Conservation (phyloP, 768 basidiomycete species). For the Suillus subalutaceus region DNA sequence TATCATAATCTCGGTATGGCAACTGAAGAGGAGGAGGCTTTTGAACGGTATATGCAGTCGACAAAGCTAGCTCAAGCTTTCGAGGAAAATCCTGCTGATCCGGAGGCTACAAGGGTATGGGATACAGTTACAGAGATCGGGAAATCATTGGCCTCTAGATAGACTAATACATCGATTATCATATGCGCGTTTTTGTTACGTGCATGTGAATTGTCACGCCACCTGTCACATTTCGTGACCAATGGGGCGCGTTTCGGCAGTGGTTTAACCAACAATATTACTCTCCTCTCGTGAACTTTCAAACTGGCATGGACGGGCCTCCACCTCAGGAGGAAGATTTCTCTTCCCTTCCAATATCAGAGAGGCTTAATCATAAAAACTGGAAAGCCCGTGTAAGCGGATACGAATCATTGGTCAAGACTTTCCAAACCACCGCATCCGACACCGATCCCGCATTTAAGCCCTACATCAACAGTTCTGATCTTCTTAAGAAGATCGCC, state of each 20-base stretch:
- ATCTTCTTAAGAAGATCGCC: conserved; percentile 83
- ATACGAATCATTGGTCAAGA: conserved; percentile 86
- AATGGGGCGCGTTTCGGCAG: conserved; percentile 6
- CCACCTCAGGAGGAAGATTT: conserved; percentile 96
- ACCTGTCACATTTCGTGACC: conserved; percentile 8
- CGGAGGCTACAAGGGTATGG: conserved; percentile 57
- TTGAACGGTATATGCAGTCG: conserved; percentile 50
- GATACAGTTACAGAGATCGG: conserved; percentile 63
- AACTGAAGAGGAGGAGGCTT: conserved; percentile 56
- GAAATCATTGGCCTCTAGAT: conserved; percentile 48
- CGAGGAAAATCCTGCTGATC: conserved; percentile 50
- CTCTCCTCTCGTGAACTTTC: conserved; percentile 3
- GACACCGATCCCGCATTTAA: conserved; percentile 94
- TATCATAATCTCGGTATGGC: conserved; percentile 69
- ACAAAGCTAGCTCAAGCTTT: conserved; percentile 42
- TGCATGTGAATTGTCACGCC: conserved; percentile 22
- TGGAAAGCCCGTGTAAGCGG: conserved; percentile 98
- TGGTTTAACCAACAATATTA: conserved; percentile 8
- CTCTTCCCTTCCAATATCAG: conserved; percentile 71
- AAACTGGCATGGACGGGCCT: conserved; percentile 76
- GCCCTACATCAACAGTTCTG: conserved; percentile 78
- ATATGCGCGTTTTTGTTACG: conserved; percentile 19
- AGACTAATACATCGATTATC: conserved; percentile 11
- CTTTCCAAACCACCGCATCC: conserved; percentile 86
- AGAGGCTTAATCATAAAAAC: conserved; percentile 91